Base-by-base conservation (phyloP, 2,329 filamentous ascomycete species). In the Penicillium sumatraense region DNA sequence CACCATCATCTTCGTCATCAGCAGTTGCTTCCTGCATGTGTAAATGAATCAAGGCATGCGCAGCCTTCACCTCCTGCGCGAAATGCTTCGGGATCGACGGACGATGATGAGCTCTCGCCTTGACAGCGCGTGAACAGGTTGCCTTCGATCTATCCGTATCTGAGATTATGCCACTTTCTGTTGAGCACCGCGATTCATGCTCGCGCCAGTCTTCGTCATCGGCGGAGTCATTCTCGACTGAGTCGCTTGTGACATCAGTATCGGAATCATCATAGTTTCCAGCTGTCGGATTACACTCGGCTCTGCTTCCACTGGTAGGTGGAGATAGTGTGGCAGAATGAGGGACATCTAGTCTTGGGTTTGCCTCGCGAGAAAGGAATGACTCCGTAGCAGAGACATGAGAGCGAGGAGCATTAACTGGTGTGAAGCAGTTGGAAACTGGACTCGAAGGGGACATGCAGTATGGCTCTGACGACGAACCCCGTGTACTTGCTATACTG, bases 381-480 rank as follows among this genome's bases (percentile, higher is more conserved):
- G 62, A 45, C 14, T 55, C 56, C 7, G 70, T 61, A 0, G 69
- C 67, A 2, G 63, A 58, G 4, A 64, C 48, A 2, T 44, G 52
- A 8, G 54, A 51, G 27, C 45, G 58, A 21, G 51, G 46, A 1
- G 49, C n/a, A 47, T 81, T 81, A 47, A 79, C 66, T 0, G 77
- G 72, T 1, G 72, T 79, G 69, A 74, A 81, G 35, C 62, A 60
- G 20, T 68, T 71, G 47, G 65, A 70, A n/a, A 68, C 68, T 13
- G 74, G 72, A 40, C 75, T 72, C 16, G 72, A 64, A 1, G 78
- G 75, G 1, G 78, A 79, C 40, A 68, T 65, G 46, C 67, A 67
- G 59, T 71, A 74, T 3, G 57, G 63, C 54, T 70, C 74, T 41
- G 71, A 64, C 57, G 79, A 75, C 0, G 72, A 75, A 41, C 71